Conservation (phyloP, 2,329 filamentous ascomycete species). For the Colletotrichum euphorbiae region DNA sequence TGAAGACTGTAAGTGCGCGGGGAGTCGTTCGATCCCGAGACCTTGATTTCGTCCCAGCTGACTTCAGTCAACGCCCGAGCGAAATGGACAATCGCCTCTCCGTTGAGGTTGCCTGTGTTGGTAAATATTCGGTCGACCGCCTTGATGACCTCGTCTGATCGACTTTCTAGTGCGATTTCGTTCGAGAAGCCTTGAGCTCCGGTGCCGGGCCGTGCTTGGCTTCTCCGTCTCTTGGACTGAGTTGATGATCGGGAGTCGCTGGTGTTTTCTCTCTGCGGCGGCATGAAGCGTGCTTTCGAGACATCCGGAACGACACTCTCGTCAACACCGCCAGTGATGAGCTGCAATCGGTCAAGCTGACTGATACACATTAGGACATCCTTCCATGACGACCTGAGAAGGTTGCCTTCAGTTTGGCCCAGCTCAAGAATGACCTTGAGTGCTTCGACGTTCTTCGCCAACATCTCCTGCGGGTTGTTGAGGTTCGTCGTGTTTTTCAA, state of each 20-base stretch:
- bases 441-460: slow-evolving; percentile 95
- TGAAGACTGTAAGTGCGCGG: slow-evolving; percentile 97
- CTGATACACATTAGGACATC: slow-evolving; percentile 96
- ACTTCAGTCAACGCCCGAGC: slow-evolving; percentile 93
- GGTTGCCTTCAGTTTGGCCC: slow-evolving; percentile 91
- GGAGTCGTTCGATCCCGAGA: slow-evolving; percentile 94
- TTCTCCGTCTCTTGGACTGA: slow-evolving; percentile 60
- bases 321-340: slow-evolving; percentile 94
- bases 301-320: slow-evolving; percentile 94
- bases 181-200: slow-evolving; percentile 74
- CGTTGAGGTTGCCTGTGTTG: slow-evolving; percentile 91
- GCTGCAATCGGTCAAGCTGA: slow-evolving; percentile 92
- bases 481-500: slow-evolving; percentile 94
- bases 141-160: slow-evolving; percentile 92
- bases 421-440: slow-evolving; percentile 92
- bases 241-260: slow-evolving; percentile 74
- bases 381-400: slow-evolving; percentile 91
- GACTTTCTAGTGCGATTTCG: slow-evolving; percentile 91
- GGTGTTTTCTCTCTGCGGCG: slow-evolving; percentile 66
- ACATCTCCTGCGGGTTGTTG: slow-evolving; percentile 94
- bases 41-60: slow-evolving; percentile 99
- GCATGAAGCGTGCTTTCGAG: slow-evolving; percentile 80
- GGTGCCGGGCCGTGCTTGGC: slow-evolving; percentile 64
- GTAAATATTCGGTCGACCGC: slow-evolving; percentile 97
- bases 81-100: slow-evolving; percentile 95